Evolutionary conservation across 805 yeast genomes (phyloP), one percentile per base, ranked within the genome.

Genomic region (Jamesozyma lodderae): DNA sequence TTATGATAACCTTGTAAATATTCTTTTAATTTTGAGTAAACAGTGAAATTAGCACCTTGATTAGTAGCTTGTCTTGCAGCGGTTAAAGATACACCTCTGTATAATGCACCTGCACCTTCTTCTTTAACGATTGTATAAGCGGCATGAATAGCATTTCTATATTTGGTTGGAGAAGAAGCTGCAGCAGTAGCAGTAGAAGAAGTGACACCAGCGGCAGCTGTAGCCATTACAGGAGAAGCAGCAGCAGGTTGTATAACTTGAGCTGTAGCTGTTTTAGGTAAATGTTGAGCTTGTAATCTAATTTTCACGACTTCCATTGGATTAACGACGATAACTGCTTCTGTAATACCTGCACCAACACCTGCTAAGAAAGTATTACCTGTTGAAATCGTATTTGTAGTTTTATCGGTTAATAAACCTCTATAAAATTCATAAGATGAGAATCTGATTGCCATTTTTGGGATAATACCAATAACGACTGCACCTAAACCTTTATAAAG

Each of bases 261-360:
- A 15, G 94, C 42, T 3, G 48, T 45, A 6, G 44, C 47, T n/a
- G 37, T 25, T 4, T 44, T 41, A 11, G 42, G 38, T 75, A 88
- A 72, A 32, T 79, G 81, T 67, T 90, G 98, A 14, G 97, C 95
- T 66, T 90, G 98, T 58, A 90, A 73, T 63, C 98, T 74, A 58
- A 90, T 90, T 64, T 90, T 90, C 47, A 90, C 94, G 44, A 92
- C 96, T 63, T 90, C 98, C 82, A 87, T 90, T 32, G 97, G 97
- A 60, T 86, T 92, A 30, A 90, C 98, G 41, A 90, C 90, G 42
- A 82, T 64, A 40, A 92, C 88, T 2, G 97, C 96, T 65, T 90
- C 98, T 35, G 96, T 85, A 58, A 85, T 69, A 67, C 98, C 98
- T 15, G 98, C 97, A 62, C 95, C 88, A 19, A 90, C 92, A 66